Evolutionary conservation across 768 basidiomycete genomes (phyloP), one percentile per base, ranked within the genome.

Genomic region (Tylopilus plumbeoviolaceoides): DNA sequence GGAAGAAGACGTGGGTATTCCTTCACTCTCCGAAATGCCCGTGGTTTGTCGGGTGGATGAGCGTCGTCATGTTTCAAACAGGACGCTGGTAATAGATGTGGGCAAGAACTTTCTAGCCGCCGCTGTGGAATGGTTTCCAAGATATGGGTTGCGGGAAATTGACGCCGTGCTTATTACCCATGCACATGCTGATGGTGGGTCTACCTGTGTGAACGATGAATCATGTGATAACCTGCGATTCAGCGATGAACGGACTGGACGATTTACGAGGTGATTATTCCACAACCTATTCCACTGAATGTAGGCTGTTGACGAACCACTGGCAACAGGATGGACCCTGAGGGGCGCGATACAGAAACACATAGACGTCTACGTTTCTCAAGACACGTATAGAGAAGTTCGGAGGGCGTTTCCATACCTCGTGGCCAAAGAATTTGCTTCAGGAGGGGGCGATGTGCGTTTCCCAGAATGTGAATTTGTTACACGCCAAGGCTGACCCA

Each of bases 181-280:
- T 69, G 84, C 89, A 8, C 93, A 95, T 71, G 88, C 90, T 35
- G 90, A 91, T 70, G 89, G 81, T 79, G 47, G 14, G 63, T 56
- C 30, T 33, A 36, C n/a, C 14, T 38, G n/a, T 47, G 44, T 51
- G 15, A 36, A 30, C 3, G 23, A n/a, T 40, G 31, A 30, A n/a
- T 20, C 48, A 39, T 36, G n/a, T 60, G 40, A 55, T 48, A 5
- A 20, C 36, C 9, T 41, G 43, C 51, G 30, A 47, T 53, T n/a
- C 39, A 78, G 92, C 93, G 7, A 90, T 92, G 74, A 91, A 92
- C 62, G 93, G 93, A 4, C 69, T 95, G 51, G 93, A 95, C 70
- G 93, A 95, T 68, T 73, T 95, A 35, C 77, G 92, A 75, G 87
- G 89, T 85, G 56, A 51, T 74, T 67, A 0, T 55, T 51, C 18